Evolutionary conservation across 768 basidiomycete genomes (phyloP), one percentile per base, ranked within the genome.

Genomic region (Termitomyces sp.): DNA sequence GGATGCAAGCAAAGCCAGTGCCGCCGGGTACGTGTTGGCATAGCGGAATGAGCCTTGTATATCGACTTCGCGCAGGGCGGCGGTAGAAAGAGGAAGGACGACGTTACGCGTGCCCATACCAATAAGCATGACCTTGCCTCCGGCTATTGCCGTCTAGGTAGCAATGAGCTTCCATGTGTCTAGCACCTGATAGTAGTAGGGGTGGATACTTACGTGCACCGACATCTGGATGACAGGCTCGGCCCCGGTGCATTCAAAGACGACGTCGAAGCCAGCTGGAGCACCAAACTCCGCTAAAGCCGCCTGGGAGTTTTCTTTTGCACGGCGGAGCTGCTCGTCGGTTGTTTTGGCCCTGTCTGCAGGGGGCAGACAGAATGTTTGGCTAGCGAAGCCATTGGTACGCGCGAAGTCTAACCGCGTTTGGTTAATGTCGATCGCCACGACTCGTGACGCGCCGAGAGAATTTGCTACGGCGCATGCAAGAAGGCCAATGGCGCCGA

Each of bases 241-340:
- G 2, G 92, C 93, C 61, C 95, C 95, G 13, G 94, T 94, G 73
- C 95, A 98, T 72, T 98, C 95, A 66, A 95, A 91, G 50, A 98
- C 88, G 67, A 91, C 78, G 70, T 97, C 94, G 73, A 93, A 96
- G 32, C 96, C 96, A 28, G 92, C 86, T 24, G 77, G 76, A 59
- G 79, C 73, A 59, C 72, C 75, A 66, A 92, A 90, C 54, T 77
- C 70, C 50, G 74, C 66, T 57, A 92, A 75, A 6, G 82, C 80
- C 8, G 70, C 66, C 43, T 75, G 70, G 8, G 82, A 76, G 62
- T 72, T 80, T 58, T 85, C 83, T 69, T 83, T 84, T n/a, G 86
- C 85, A 6, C 75, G 76, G 51, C 77, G 77, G 53, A 83, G 81
- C 66, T 76, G 79, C 60, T 85, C 86, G 43, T 84, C 83, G 56